Conservation (phyloP, 2,329 filamentous ascomycete species). For the Nemania sp. region DNA sequence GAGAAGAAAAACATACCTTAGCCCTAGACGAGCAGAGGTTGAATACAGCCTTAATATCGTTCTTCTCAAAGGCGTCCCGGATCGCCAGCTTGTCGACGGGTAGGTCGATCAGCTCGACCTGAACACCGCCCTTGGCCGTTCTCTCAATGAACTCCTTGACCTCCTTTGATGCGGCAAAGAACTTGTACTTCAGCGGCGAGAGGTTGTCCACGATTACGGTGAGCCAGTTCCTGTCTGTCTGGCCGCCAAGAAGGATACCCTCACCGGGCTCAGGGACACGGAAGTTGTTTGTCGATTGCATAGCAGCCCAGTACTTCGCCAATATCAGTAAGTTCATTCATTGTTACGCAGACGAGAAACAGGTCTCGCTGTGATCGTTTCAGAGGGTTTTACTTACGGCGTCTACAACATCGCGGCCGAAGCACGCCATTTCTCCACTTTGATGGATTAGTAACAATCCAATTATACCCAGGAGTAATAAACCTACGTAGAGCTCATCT, state of each 20-base stretch:
- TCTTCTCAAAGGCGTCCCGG: conserved; percentile 94
- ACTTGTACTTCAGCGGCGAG: conserved; percentile 90
- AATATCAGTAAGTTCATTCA: neutral
- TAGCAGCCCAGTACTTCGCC: conserved; percentile 83
- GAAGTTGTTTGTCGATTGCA: conserved; percentile 99
- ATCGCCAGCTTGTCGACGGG: conserved; percentile 96
- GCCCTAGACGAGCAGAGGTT: conserved; percentile 86
- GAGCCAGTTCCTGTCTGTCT: conserved; percentile 77
- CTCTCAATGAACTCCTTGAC: conserved; percentile 88
- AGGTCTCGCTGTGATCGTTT: neutral
- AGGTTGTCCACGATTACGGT: conserved; percentile 87
- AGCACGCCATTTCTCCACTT: conserved; percentile 98
- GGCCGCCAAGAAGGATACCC: conserved; percentile 93
- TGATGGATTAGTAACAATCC: conserved; percentile 68
- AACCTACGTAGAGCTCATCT: conserved; percentile 71
- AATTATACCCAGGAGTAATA: too few relatives aligned
- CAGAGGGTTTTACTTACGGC: conserved; percentile 58
- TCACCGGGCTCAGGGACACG: conserved; percentile 93
- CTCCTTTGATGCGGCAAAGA: conserved; percentile 74
- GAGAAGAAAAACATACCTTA: conserved; percentile 73
- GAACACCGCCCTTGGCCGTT: conserved; percentile 72
- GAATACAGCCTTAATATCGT: conserved; percentile 95
- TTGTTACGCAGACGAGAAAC: too few relatives aligned
- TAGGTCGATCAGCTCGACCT: conserved; percentile 94
- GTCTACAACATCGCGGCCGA: conserved; percentile 94